Evolutionary conservation across 2,329 filamentous ascomycete genomes (phyloP), one percentile per base, ranked within the genome.

Genomic region (Ophiostoma sp.): DNA sequence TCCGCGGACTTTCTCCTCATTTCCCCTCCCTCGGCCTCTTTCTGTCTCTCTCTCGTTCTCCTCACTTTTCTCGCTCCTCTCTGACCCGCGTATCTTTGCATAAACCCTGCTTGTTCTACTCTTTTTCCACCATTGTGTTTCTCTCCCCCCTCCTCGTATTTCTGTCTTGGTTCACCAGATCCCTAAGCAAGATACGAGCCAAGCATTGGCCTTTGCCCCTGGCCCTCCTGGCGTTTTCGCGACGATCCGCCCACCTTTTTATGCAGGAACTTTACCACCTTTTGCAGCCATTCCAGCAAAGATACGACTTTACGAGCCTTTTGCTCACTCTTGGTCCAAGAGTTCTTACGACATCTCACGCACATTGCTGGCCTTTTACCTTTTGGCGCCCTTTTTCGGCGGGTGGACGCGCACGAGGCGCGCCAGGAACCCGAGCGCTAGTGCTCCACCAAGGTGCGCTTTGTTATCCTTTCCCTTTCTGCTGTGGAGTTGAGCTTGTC

Each of bases 351-450:
- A 15, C 36, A 45, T 42, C 61, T 64, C 61, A 64, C 36, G 61
- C 36, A 45, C 36, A n/a, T 25, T 64, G n/a, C 61, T n/a, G 19
- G 17, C 28, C 33, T 36, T 36, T 36, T 8, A 22, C 63, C 15
- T 28, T 48, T 22, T 36, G 42, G 42, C 42, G 64, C 25, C 42
- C 33, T 36, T 36, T 36, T 36, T 36, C 8, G 3, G 42, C 64
- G 45, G 45, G 25, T 50, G 45, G 64, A 52, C 64, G 63, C 64
- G 64, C 64, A 69, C 42, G 64, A 69, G 64, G 42, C 64, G 64
- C 64, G 64, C 64, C 64, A 69, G 64, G 64, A 69, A 69, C 64
- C 64, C 64, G 64, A 52, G 9, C 42, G 64, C 42, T 69, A 69
- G 64, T 52, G 61, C 36, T 8, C 12, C 19, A 28, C 9, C 5